phyloP scores from a whole-genome alignment of 1,139 yeast genomes.

The Kodamaea alishanica region DNA sequence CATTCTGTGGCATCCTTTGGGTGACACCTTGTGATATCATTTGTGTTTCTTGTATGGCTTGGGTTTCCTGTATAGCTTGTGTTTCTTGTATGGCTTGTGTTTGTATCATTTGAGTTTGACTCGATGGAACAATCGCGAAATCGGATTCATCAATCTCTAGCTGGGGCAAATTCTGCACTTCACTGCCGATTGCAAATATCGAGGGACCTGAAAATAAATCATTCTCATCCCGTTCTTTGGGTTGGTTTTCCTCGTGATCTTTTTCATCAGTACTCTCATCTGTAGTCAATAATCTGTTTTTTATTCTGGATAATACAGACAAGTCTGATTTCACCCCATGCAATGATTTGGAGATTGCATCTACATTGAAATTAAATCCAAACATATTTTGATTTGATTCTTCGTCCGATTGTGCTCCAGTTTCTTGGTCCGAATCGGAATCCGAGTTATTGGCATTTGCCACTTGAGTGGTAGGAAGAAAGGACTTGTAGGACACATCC shows the following conservation, averaged over 20 bases:
- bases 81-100: slow-evolving; percentile 5
- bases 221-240: slow-evolving; percentile 2
- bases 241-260: slow-evolving; percentile 5
- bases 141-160: slow-evolving; percentile 28
- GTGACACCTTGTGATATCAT: not conserved
- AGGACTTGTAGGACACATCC: slow-evolving; percentile 11
- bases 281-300: slow-evolving; percentile 15
- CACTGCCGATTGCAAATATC: slow-evolving; percentile 12
- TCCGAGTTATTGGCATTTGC: not conserved
- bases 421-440: slow-evolving; percentile 10
- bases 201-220: slow-evolving; percentile 12
- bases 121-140: slow-evolving; percentile 2
- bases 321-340: slow-evolving; percentile 7
- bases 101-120: not conserved
- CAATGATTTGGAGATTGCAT: slow-evolving; percentile 13
- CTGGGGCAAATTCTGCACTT: slow-evolving; percentile 25
- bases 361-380: slow-evolving; percentile 15
- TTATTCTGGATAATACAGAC: slow-evolving; percentile 18
- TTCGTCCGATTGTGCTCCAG: slow-evolving; percentile 2
- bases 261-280: slow-evolving; percentile 2
- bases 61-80: not conserved
- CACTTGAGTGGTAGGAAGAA: slow-evolving; percentile 1
- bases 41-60: slow-evolving; percentile 1
- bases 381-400: slow-evolving; percentile 5
- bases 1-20: slow-evolving; percentile 3